Conservation (phyloP, 352 stramenopile species). For the Elongisporangium anandrum region DNA sequence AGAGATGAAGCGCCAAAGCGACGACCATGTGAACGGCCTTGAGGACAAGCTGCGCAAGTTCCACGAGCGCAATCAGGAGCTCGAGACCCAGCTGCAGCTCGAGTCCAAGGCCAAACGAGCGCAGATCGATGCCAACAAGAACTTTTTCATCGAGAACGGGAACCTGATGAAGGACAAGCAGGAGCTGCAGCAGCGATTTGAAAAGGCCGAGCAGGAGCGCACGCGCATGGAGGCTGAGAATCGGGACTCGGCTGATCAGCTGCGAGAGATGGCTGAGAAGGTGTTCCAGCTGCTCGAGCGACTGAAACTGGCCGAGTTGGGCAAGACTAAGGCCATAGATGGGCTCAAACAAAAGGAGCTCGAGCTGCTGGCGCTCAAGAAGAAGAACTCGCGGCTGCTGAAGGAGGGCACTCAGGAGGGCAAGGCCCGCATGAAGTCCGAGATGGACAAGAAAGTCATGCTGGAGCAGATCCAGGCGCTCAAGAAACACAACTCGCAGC, state of each 20-base stretch:
- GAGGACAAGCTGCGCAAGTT: constrained; percentile 91
- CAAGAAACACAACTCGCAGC: constrained; percentile 94
- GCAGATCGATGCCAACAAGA: constrained; percentile 92
- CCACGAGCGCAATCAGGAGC: constrained; percentile 86
- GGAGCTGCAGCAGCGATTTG: constrained; percentile 78
- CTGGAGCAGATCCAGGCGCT: constrained; percentile 93
- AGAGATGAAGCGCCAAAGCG: constrained; percentile 88
- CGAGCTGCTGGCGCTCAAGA: constrained; percentile 92
- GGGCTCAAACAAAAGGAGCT: constrained; percentile 92
- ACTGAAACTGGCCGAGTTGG: constrained; percentile 94
- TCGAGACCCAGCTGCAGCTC: constrained; percentile 94
- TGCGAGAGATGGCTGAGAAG: constrained; percentile 97
- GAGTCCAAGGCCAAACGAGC: constrained; percentile 90
- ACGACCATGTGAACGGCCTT: constrained; percentile 87
- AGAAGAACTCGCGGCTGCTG: constrained; percentile 91
- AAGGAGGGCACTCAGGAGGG: constrained; percentile 93
- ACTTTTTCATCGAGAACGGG: constrained; percentile 84
- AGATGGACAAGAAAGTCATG: constrained; percentile 93
- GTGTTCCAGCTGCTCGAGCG: constrained; percentile 95
- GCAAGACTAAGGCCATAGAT: constrained; percentile 95
- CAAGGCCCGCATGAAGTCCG: constrained; percentile 90
- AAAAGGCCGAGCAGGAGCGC: constrained; percentile 90
- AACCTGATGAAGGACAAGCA: constrained; percentile 72
- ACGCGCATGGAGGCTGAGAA: constrained; percentile 95
- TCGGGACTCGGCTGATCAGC: constrained; percentile 91